Evolutionary conservation across 805 yeast species (phyloP).

Genomic region (Wickerhamiella kazuoi): DNA sequence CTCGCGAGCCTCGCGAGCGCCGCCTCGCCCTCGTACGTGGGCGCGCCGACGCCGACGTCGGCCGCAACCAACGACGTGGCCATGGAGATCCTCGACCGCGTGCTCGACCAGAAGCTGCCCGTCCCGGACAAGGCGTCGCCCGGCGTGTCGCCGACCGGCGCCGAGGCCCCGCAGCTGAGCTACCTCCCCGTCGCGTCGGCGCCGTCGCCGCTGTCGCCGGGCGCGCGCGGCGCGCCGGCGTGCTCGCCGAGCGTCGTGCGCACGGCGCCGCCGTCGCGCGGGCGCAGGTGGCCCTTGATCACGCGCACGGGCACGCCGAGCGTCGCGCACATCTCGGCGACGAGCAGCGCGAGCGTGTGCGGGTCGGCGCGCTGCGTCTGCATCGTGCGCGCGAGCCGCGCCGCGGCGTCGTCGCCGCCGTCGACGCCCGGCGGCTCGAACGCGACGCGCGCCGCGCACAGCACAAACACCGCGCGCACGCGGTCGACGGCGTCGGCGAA

Average conservation of each 20-base stretch:
- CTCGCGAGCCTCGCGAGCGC: not conserved
- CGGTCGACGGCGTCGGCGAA: slow-evolving; percentile 39
- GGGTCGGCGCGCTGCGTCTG: slow-evolving; percentile 38
- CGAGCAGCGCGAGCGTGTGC: slow-evolving; percentile 60
- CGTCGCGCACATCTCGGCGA: slow-evolving; percentile 51
- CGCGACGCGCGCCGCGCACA: slow-evolving; percentile 42
- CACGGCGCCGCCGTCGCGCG: slow-evolving; percentile 60
- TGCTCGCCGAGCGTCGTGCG: slow-evolving; percentile 19
- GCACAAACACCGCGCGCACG: slow-evolving; percentile 45
- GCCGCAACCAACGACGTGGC: slow-evolving; percentile 1
- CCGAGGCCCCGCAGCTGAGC: too few species aligned
- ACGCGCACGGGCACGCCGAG: slow-evolving; percentile 59
- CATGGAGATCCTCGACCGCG: slow-evolving; percentile 20
- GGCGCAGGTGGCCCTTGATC: slow-evolving; percentile 67
- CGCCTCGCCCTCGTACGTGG: not conserved
- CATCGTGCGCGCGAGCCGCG: slow-evolving; percentile 16
- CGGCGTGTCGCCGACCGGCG: not conserved
- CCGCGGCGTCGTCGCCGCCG: slow-evolving; percentile 12
- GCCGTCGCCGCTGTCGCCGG: slow-evolving; percentile 1
- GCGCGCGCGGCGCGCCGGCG: not conserved
- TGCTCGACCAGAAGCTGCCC: slow-evolving; percentile 21
- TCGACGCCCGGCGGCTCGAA: slow-evolving; percentile 23
- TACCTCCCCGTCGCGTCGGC: not conserved
- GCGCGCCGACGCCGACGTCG: not conserved
- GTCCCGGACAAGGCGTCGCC: slow-evolving; percentile 8